Base-by-base conservation (phyloP, 345 rosid genomes). In the Raphanus raphanistrum region DNA sequence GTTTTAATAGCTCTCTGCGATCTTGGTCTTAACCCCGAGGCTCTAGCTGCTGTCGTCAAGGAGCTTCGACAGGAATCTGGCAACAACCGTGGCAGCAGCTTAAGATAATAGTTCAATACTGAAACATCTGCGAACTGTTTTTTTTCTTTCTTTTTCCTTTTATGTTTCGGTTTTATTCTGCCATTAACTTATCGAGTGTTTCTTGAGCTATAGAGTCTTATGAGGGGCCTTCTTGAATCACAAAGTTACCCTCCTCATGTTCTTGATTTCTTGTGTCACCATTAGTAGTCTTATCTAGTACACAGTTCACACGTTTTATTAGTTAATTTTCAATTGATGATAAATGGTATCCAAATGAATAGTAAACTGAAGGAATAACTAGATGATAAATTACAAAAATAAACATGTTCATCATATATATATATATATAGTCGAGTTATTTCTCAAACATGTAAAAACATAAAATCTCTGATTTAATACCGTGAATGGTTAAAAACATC, bases 1-100 rank as follows among this genome's bases (percentile, higher is more conserved):
- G 66, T 82, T 38, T 70, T 82, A 5, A 82, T 78, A 64, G 84
- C 84, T 8, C 84, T 82, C 36, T 78, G 84, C 55, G 84, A 82
- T 63, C 77, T 82, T 50, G 84, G 84, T 78, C 45, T 78, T 13
- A 82, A 82, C 62, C 80, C 84, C 0, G 84, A 82, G 71, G 84
- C 84, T 73, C 32, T 82, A 25, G 84, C 82, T 66, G 79, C 82
- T 78, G 71, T 74, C 31, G 84, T 82, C 3, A 82, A 82, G 74
- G 84, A 82, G 80, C 84, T 82, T 61, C 63, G 69, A 5, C 68
- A 41, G 1, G 73, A 59, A 13, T 43, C 73, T 67, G 43, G 33
- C 43, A 17, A 66, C 78, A 16, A 29, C 33, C 2, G 36, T 3
- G 0, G n/a, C 60, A 12, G 26, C 66, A 38, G 26, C 71, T 45